Percentiles rank a stretch among this genome's conserved stretches.
phyloP scores from a whole-genome alignment of 257 asterid genomes.

The Solanum chmielewskii region DNA sequence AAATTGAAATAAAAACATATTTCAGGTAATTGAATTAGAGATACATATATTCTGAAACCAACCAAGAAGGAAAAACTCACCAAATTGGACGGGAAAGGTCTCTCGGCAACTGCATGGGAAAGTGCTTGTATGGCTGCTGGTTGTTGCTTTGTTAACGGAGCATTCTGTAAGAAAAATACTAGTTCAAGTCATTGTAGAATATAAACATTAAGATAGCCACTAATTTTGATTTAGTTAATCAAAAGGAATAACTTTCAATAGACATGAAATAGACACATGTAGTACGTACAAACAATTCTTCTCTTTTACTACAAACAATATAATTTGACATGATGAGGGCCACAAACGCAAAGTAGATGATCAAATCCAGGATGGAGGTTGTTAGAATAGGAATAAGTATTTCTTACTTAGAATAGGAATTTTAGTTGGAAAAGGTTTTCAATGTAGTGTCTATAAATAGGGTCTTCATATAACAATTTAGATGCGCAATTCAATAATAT shows the following conservation, averaged over 20 bases:
- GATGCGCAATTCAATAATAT: no score
- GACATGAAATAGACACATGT: neutral
- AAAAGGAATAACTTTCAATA: neutral
- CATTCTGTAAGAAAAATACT: conserved; percentile 33
- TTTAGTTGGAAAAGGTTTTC: no score
- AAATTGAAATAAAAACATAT: conserved; percentile 26
- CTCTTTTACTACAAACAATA: neutral
- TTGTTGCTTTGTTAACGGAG: conserved; percentile 93
- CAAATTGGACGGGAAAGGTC: conserved; percentile 76
- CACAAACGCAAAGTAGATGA: neutral
- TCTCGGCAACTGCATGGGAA: conserved; percentile 90
- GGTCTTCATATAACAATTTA: no score
- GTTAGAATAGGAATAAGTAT: no score
- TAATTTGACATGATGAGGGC: neutral
- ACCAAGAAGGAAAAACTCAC: conserved; percentile 21
- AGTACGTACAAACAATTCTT: neutral
- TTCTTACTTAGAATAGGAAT: no score
- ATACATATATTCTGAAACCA: neutral
- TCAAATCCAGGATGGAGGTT: neutral
- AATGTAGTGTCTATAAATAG: no score
- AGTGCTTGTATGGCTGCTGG: conserved; percentile 83
- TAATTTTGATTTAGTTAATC: neutral
- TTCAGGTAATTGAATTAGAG: neutral
- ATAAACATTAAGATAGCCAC: neutral
- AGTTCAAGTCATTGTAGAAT: neutral